Evolutionary conservation across 768 basidiomycete genomes (phyloP).

Genomic region (Boletus tomentosulus): DNA sequence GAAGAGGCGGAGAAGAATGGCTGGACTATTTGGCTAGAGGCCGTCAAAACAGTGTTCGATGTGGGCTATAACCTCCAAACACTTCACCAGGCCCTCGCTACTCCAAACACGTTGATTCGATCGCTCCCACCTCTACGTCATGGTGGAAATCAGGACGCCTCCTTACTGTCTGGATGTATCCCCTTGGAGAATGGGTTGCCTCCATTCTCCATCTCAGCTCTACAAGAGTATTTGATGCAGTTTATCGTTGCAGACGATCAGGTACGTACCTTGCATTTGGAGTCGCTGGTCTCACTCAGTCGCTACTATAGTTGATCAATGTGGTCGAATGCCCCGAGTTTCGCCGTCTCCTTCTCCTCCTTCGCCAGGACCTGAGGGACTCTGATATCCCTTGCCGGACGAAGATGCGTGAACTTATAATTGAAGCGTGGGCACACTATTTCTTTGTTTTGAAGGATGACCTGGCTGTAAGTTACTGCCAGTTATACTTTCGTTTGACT

Average conservation of each 20-base stretch:
- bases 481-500: too few species aligned
- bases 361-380: constrained; percentile 20
- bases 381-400: constrained; percentile 23
- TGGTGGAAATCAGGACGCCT: too few species aligned
- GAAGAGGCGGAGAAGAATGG: too few species aligned
- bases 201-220: too few species aligned
- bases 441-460: constrained; percentile 15
- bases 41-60: too few species aligned
- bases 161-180: too few species aligned
- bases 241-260: constrained; percentile 6
- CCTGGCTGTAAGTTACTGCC: constrained; percentile 16
- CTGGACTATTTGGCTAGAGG: too few species aligned
- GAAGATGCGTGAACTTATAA: constrained; percentile 18
- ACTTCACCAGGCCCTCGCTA: too few species aligned
- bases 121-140: too few species aligned
- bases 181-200: too few species aligned
- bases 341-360: constrained; percentile 19
- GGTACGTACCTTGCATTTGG: background rate
- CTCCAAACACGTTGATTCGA: too few species aligned
- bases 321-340: constrained; percentile 14
- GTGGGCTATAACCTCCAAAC: too few species aligned
- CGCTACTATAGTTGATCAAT: constrained; percentile 4
- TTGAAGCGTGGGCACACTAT: constrained; percentile 20
- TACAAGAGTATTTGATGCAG: background rate
- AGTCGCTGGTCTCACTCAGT: background rate